Evolutionary conservation across 805 yeast genomes (phyloP).

Genomic region (Cyberlindnera xylosilytica): DNA sequence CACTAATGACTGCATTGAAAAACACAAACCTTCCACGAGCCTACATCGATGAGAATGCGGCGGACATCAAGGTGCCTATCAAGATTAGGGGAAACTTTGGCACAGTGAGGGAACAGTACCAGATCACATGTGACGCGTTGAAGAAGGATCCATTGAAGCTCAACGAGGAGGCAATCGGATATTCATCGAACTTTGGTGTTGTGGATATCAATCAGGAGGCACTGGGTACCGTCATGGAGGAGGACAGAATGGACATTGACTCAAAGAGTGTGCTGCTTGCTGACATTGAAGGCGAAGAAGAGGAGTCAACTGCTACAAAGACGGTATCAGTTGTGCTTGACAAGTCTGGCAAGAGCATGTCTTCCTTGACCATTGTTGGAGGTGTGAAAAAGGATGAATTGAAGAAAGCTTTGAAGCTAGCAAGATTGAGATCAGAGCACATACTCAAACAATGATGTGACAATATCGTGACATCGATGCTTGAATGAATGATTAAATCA

Average conservation of each 20-base stretch:
- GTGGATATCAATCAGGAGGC: slow-evolving; percentile 40
- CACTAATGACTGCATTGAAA: slow-evolving; percentile 60
- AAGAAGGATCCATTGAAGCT: slow-evolving; percentile 37
- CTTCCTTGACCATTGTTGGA: slow-evolving; percentile 47
- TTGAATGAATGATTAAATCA: too few species aligned
- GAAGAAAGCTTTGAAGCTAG: slow-evolving; percentile 43
- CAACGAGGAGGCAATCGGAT: slow-evolving; percentile 37
- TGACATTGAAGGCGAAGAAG: slow-evolving; percentile 84
- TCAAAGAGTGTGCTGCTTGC: slow-evolving; percentile 47
- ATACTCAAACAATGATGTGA: slow-evolving; percentile 16
- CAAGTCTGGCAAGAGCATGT: slow-evolving; percentile 31
- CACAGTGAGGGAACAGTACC: slow-evolving; percentile 44
- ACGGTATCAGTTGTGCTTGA: slow-evolving; percentile 45
- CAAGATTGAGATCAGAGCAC: slow-evolving; percentile 45
- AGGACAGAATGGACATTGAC: slow-evolving; percentile 33
- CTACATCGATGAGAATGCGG: slow-evolving; percentile 60
- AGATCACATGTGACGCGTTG: slow-evolving; percentile 54
- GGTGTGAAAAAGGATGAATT: slow-evolving; percentile 47
- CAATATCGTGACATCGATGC: too few species aligned
- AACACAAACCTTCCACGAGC: slow-evolving; percentile 63
- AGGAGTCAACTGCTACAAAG: slow-evolving; percentile 58
- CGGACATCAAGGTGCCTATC: slow-evolving; percentile 48
- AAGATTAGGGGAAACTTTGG: slow-evolving; percentile 51
- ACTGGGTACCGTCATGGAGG: slow-evolving; percentile 27
- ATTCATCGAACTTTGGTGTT: slow-evolving; percentile 56